Percentiles rank a stretch among this genome's conserved stretches.
Conservation (phyloP, 805 yeast species). For the Spathaspora boniae region DNA sequence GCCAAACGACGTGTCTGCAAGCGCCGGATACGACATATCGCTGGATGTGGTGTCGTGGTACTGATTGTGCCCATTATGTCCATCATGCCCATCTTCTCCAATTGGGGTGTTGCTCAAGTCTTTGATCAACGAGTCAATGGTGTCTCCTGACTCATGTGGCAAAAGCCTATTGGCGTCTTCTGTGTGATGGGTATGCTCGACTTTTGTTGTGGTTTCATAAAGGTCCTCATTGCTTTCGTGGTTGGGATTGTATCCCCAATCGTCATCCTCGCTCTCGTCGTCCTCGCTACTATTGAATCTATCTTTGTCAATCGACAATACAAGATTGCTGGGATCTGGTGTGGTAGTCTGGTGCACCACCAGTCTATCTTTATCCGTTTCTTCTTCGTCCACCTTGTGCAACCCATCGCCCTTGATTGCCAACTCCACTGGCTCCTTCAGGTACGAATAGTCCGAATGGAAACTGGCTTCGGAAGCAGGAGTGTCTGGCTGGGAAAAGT, state of each 20-base stretch:
- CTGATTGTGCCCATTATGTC: no score
- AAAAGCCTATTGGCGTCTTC: no score
- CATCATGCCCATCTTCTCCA: slow-evolving; percentile 3
- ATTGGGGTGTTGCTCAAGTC: slow-evolving; percentile 18
- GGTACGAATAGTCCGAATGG: slow-evolving; percentile 40
- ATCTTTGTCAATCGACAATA: slow-evolving; percentile 32
- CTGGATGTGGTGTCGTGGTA: no score
- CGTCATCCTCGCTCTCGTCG: slow-evolving; percentile 15
- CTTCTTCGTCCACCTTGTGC: background rate
- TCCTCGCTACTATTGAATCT: slow-evolving; percentile 8
- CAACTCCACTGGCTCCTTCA: slow-evolving; percentile 31
- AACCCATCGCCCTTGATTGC: slow-evolving; percentile 9
- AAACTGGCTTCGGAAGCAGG: slow-evolving; percentile 35
- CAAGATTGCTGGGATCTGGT: slow-evolving; percentile 17
- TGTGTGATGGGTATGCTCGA: no score
- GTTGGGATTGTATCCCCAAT: slow-evolving; percentile 9
- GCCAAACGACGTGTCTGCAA: slow-evolving; percentile 17
- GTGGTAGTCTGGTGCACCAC: no score
- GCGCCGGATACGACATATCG: slow-evolving; percentile 27
- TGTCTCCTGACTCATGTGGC: no score
- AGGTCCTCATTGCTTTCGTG: no score
- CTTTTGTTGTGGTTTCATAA: no score
- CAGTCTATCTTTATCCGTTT: no score
- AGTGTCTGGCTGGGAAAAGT: slow-evolving; percentile 21
- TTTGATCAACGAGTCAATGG: slow-evolving; percentile 35